A percentile compares a stretch with the other conserved stretches of the same genome.
Conservation (phyloP, 2,329 filamentous ascomycete species). For the Diaporthe aspalathi region DNA sequence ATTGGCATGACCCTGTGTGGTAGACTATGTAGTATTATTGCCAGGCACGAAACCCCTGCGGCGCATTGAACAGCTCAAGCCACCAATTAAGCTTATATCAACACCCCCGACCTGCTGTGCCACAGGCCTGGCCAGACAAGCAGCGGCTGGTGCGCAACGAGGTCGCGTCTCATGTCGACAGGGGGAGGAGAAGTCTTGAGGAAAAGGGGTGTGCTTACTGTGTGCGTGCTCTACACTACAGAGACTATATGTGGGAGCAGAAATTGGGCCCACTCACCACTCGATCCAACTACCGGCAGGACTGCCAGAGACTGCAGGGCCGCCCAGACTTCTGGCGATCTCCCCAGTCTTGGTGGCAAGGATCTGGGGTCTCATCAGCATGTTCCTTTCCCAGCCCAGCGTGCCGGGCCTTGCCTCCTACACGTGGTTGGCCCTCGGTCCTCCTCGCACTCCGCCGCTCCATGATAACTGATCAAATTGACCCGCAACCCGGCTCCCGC, state of each 20-base stretch:
- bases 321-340: constrained; percentile 21
- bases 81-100: constrained; percentile 21
- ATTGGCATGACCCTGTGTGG: too few species aligned
- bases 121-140: background rate
- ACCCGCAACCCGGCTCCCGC: too few species aligned
- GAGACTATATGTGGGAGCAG: too few species aligned
- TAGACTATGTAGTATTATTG: too few species aligned
- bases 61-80: constrained; percentile 1
- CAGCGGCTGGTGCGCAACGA: background rate
- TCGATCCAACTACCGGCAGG: constrained; percentile 18
- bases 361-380: background rate
- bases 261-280: background rate
- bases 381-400: background rate
- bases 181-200: too few species aligned
- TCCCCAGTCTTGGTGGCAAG: constrained; percentile 1
- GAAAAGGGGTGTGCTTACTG: background rate
- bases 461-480: too few species aligned
- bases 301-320: background rate
- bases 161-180: background rate
- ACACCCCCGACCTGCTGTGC: background rate
- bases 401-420: background rate
- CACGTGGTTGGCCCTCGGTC: constrained; percentile 4
- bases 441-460: constrained; percentile 20
- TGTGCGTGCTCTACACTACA: too few species aligned
- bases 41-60: background rate